Evolutionary conservation across 2,329 filamentous ascomycete genomes (phyloP), one percentile per base, ranked within the genome.

Genomic region (Myriosclerotinia duriaeana): DNA sequence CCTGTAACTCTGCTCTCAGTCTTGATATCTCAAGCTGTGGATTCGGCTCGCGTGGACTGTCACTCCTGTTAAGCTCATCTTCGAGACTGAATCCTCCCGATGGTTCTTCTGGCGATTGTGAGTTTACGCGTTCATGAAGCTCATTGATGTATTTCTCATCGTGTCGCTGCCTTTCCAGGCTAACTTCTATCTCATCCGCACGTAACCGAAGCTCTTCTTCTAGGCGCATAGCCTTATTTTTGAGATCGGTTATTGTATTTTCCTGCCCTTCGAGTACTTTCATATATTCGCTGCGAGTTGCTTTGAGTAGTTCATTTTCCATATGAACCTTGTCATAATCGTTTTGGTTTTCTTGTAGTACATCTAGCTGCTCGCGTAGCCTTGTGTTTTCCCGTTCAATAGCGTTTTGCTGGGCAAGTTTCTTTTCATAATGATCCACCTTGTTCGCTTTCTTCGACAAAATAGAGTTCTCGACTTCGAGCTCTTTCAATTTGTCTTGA

Each of bases 391-490:
- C 85, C 65, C 80, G 82, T 67, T 85, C 84, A 44, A 87, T 77
- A 22, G 81, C 78, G 66, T 83, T 84, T 72, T 84, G 81, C 17
- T 80, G 80, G 72, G 87, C 84, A 17, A 89, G 80, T 76, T 89
- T 88, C 74, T 87, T 84, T 75, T 85, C 84, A 73, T 85, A 85
- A 66, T 86, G 81, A 65, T 88, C 86, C 9, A 84, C 84, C 65
- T 82, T 85, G 70, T 89, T 89, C 68, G 86, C 86, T 71, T 86
- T 87, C 74, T 86, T 86, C 62, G 82, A 80, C 15, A 88, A 78
- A 67, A 86, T 83, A 67, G 84, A 83, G 63, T 84, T 85, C 71
- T 84, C 82, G 71, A 84, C 82, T 68, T 83, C 84, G 71, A 87
- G 81, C 71, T 87, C 85, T 53, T 83, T 81, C 36, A 87, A 82